phyloP scores from a whole-genome alignment of 2,329 filamentous ascomycete genomes.

The Aureobasidium sp. region DNA sequence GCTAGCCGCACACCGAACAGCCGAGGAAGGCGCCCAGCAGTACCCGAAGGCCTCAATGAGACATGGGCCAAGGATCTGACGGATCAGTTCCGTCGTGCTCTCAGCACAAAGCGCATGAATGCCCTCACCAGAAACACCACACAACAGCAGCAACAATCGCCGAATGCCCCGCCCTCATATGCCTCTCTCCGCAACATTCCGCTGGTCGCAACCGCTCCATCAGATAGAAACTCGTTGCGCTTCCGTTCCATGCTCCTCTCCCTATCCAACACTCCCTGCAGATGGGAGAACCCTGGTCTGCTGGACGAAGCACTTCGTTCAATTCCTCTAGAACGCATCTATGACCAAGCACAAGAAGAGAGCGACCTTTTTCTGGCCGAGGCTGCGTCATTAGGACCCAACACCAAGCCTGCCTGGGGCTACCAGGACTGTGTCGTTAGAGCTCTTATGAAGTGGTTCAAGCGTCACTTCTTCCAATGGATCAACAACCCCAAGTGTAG shows the following conservation, averaged over 20 bases:
- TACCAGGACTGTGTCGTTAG: conserved; percentile 96
- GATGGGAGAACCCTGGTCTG: conserved; percentile 93
- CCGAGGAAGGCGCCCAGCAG: background rate
- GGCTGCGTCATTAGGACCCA: conserved; percentile 78
- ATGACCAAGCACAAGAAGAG: conserved; percentile 90
- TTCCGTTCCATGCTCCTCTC: conserved; percentile 70
- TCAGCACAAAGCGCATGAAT: conserved; percentile 81
- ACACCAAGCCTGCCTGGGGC: conserved; percentile 79
- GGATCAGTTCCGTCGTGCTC: conserved; percentile 75
- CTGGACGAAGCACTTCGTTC: conserved; percentile 83
- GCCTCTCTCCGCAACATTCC: conserved; percentile 55
- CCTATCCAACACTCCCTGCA: conserved; percentile 78
- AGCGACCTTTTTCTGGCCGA: conserved; percentile 79
- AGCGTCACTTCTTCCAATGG: conserved; percentile 89
- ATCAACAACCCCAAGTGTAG: conserved; percentile 91
- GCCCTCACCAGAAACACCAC: conserved; percentile 45
- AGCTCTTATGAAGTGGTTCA: conserved; percentile 91
- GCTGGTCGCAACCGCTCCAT: conserved; percentile 66
- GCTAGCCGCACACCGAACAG: conserved; percentile 8
- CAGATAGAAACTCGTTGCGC: conserved; percentile 41
- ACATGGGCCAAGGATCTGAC: conserved; percentile 73
- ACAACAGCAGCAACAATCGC: conserved; percentile 27
- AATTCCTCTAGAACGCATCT: conserved; percentile 85
- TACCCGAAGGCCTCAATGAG: conserved; percentile 37
- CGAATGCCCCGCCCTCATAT: conserved; percentile 48